These are phyloP conservation scores for Colletotrichum acutatum DNA, from an alignment of 2,329 filamentous ascomycete species.

Conservation along the genomic window DNA sequence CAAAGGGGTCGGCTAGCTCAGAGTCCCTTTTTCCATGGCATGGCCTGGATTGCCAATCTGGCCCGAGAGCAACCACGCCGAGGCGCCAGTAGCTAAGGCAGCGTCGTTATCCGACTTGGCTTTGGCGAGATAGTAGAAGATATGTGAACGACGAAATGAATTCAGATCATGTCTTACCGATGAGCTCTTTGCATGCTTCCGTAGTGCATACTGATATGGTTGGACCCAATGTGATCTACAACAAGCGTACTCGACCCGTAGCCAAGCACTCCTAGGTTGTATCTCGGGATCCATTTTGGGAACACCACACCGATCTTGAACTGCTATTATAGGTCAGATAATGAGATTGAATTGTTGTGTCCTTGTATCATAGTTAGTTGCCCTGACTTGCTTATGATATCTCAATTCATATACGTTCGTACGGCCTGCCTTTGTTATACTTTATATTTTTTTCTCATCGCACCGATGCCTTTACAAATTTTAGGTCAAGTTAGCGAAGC, in stretches of 20 bases:
- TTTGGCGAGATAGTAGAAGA: neutral
- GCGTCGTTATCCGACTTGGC: neutral
- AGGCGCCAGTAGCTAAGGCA: neutral
- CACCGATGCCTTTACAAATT: no score
- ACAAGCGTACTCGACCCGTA: neutral
- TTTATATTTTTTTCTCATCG: no score
- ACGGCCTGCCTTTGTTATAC: no score
- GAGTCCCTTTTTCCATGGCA: neutral
- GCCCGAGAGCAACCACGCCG: neutral
- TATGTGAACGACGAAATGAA: neutral
- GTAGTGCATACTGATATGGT: no score
- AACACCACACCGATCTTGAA: no score
- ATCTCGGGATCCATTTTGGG: neutral
- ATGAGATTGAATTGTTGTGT: neutral
- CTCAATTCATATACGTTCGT: no score
- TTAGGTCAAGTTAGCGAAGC: no score
- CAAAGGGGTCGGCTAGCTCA: slow-evolving; percentile 9
- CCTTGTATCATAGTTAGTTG: no score
- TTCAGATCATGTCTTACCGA: neutral
- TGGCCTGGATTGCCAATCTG: neutral
- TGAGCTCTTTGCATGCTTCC: neutral
- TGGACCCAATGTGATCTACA: neutral
- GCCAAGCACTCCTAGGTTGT: neutral
- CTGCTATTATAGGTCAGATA: neutral
- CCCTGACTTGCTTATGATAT: no score